phyloP scores from a whole-genome alignment of 2,329 filamentous ascomycete species.

The Zalaria obscura region DNA sequence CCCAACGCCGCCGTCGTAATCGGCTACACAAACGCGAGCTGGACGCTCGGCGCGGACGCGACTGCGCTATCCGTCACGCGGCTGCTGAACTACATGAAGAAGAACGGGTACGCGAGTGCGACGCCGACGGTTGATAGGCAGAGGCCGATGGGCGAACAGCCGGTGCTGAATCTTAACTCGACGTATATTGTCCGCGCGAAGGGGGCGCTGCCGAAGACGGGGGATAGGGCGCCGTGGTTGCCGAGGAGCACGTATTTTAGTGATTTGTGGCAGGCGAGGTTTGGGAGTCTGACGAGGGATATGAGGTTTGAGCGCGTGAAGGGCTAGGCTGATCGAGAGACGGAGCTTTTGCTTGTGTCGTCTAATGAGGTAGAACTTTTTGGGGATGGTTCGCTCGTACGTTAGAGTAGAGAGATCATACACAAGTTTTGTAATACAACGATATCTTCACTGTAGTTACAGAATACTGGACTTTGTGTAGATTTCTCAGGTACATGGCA shows the following conservation, averaged over 20 bases:
- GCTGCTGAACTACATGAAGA: conserved; percentile 36
- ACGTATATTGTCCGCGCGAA: conserved; percentile 36
- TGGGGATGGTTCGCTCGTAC: no score
- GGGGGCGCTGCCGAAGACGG: conserved; percentile 32
- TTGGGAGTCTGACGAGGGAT: conserved; percentile 26
- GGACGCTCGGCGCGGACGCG: conserved; percentile 48
- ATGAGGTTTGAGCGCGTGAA: conserved; percentile 16
- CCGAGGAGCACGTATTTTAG: conserved; percentile 28
- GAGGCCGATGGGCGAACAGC: conserved; percentile 23
- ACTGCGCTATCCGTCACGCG: conserved; percentile 35
- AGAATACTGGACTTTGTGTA: no score
- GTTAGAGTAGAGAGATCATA: no score
- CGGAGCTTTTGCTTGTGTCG: not conserved
- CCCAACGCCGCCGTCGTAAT: conserved; percentile 46
- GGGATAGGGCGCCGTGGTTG: conserved; percentile 28
- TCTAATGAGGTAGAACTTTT: not conserved
- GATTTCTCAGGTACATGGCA: no score
- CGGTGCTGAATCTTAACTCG: conserved; percentile 31
- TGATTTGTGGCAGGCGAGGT: conserved; percentile 28
- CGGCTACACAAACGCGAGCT: conserved; percentile 46
- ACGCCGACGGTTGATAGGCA: conserved; percentile 29
- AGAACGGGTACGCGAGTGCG: conserved; percentile 26
- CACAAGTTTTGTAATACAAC: no score
- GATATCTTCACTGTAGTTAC: no score
- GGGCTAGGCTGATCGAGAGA: conserved; percentile 1